phyloP scores from a whole-genome alignment of 2,329 filamentous ascomycete species.

The Pyrenophora seminiperda region DNA sequence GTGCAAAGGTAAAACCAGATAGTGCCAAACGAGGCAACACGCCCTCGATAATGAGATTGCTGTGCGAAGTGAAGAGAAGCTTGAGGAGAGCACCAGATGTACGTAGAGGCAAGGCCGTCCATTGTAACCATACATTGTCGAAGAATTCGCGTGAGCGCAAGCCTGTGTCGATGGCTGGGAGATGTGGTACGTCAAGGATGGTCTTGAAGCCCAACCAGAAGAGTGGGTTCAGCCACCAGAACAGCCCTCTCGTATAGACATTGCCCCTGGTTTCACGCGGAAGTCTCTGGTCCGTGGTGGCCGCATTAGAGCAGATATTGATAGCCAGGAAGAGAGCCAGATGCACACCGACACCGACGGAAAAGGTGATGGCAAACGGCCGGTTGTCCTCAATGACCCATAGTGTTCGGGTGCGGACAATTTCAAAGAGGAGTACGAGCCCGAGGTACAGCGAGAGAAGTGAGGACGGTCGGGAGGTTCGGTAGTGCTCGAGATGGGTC shows the following conservation, averaged over 20 bases:
- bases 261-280: background rate
- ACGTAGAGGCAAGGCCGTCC: background rate
- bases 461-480: background rate
- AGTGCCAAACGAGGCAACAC: slow-evolving; percentile 1
- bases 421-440: background rate
- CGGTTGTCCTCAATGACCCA: background rate
- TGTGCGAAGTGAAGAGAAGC: slow-evolving; percentile 52
- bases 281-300: background rate
- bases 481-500: slow-evolving; percentile 1
- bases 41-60: background rate
- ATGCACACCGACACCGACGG: background rate
- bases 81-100: slow-evolving; percentile 38
- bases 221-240: slow-evolving; percentile 2
- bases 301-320: background rate
- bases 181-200: background rate
- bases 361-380: slow-evolving; percentile 1
- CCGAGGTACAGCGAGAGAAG: background rate
- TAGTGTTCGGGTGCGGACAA: background rate
- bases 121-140: background rate
- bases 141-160: background rate
- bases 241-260: background rate
- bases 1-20: background rate
- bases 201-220: slow-evolving; percentile 1
- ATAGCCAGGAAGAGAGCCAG: slow-evolving; percentile 1
- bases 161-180: background rate